Percentiles rank a stretch among this genome's conserved stretches.
Evolutionary conservation across 257 asterid species (phyloP).

Genomic region (Capsicum pubescens): DNA sequence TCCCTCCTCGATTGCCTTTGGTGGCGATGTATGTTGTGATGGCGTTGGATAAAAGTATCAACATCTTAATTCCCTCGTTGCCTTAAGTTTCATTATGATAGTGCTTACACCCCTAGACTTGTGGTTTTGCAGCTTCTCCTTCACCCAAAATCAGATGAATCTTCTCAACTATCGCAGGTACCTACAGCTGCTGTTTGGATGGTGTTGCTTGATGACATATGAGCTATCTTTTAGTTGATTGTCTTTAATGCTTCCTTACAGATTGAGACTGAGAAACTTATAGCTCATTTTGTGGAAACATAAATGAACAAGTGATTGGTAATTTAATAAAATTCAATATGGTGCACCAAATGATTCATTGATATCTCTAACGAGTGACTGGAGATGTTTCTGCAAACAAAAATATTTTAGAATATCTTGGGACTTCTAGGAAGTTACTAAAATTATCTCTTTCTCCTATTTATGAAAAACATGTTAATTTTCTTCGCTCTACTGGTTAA

Average conservation of each 20-base stretch:
- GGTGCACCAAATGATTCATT: slow-evolving; percentile 23
- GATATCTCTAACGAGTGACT: neutral
- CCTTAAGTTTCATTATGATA: neutral
- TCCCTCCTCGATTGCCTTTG: slow-evolving; percentile 36
- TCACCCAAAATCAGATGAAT: slow-evolving; percentile 94
- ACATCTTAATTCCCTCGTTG: no score
- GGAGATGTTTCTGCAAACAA: slow-evolving; percentile 17
- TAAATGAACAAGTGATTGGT: slow-evolving; percentile 92
- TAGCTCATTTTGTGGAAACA: slow-evolving; percentile 92
- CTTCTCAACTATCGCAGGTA: slow-evolving; percentile 98
- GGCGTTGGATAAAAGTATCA: no score
- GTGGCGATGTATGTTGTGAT: slow-evolving; percentile 56
- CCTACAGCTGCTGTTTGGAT: slow-evolving; percentile 29
- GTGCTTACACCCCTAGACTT: slow-evolving; percentile 38
- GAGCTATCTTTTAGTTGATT: slow-evolving; percentile 25
- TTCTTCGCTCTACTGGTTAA: neutral
- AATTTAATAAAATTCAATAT: slow-evolving; percentile 33
- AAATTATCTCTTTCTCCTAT: slow-evolving; percentile 19
- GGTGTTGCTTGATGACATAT: slow-evolving; percentile 22
- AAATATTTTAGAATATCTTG: neutral
- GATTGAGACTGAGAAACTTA: slow-evolving; percentile 98
- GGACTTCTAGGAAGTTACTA: slow-evolving; percentile 9
- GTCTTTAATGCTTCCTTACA: slow-evolving; percentile 33
- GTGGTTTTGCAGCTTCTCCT: slow-evolving; percentile 70
- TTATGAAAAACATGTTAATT: neutral